These are phyloP conservation scores for Penicillium sp. DNA, from an alignment of 2,329 filamentous ascomycete genomes.

Conservation along the genomic window DNA sequence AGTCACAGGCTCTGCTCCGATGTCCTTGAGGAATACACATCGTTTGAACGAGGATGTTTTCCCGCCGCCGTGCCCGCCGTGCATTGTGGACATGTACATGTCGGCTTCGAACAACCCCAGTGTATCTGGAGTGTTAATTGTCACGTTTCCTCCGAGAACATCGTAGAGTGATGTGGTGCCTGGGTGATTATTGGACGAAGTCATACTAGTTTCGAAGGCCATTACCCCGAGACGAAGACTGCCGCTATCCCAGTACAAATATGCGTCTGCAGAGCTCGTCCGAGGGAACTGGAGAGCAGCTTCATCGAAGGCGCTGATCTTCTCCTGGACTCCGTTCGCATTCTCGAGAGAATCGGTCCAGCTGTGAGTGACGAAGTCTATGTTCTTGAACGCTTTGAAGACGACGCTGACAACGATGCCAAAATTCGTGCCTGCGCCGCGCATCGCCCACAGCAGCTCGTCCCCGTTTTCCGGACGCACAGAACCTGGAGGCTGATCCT, in stretches of 20 bases:
- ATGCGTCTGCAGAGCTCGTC: slow-evolving; percentile 59
- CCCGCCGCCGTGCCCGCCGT: slow-evolving; percentile 61
- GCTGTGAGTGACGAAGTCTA: slow-evolving; percentile 46
- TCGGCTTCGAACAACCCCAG: slow-evolving; percentile 62
- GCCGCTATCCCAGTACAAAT: slow-evolving; percentile 57
- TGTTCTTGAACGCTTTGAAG: slow-evolving; percentile 54
- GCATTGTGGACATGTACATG: slow-evolving; percentile 66
- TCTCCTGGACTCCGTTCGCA: slow-evolving; percentile 38
- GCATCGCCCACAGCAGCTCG: slow-evolving; percentile 62
- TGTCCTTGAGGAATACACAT: slow-evolving; percentile 63
- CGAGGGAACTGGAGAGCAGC: slow-evolving; percentile 46
- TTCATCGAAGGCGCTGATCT: slow-evolving; percentile 45
- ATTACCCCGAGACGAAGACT: slow-evolving; percentile 59
- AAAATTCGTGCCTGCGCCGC: slow-evolving; percentile 65
- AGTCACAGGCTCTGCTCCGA: slow-evolving; percentile 44
- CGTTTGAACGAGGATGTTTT: slow-evolving; percentile 70
- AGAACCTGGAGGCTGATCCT: slow-evolving; percentile 49
- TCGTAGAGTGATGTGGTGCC: slow-evolving; percentile 14
- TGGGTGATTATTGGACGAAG: slow-evolving; percentile 15
- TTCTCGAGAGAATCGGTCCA: slow-evolving; percentile 44
- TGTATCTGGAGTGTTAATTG: slow-evolving; percentile 48
- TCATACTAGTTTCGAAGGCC: slow-evolving; percentile 47
- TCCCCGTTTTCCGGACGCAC: slow-evolving; percentile 52
- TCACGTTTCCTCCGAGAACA: slow-evolving; percentile 41
- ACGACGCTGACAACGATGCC: slow-evolving; percentile 61